Evolutionary conservation across 148 eudicot species (phyloP).

Genomic region (Rhododendron griersonianum): DNA sequence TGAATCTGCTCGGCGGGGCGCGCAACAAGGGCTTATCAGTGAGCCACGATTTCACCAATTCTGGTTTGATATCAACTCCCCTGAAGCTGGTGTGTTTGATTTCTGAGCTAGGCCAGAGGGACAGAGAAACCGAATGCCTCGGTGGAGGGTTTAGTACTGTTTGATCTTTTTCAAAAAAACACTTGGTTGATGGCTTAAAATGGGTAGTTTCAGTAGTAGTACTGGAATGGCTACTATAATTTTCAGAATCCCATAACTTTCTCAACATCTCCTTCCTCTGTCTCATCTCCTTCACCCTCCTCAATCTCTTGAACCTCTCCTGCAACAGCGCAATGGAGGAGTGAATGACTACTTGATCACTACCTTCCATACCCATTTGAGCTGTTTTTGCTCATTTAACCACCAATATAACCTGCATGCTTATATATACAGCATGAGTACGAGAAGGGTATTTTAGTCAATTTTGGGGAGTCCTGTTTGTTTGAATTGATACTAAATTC

Average conservation of each 20-base stretch:
- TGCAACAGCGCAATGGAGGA: slow-evolving; percentile 68
- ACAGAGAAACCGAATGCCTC: slow-evolving; percentile 18
- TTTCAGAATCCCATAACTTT: slow-evolving; percentile 18
- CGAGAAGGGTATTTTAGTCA: background rate
- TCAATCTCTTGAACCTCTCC: slow-evolving; percentile 70
- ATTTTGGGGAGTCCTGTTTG: background rate
- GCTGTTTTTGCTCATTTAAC: background rate
- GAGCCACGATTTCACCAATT: slow-evolving; percentile 15
- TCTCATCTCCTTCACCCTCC: slow-evolving; percentile 70
- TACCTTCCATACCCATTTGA: slow-evolving; percentile 28
- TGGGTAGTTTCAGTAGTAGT: background rate
- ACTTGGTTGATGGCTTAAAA: slow-evolving; percentile 11
- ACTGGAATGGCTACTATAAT: background rate
- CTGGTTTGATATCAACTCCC: background rate
- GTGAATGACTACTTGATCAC: slow-evolving; percentile 32
- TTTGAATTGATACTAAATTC: background rate
- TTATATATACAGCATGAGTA: slow-evolving; percentile 13
- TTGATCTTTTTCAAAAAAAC: slow-evolving; percentile 23
- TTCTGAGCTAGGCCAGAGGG: slow-evolving; percentile 37
- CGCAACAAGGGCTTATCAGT: slow-evolving; percentile 3
- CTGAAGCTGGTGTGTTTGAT: background rate
- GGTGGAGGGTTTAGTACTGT: slow-evolving; percentile 12
- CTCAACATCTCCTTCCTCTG: slow-evolving; percentile 50
- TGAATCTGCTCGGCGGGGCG: slow-evolving; percentile 7
- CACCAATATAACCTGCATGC: slow-evolving; percentile 3